phyloP scores from a whole-genome alignment of 345 rosid species.

The Excoecaria cochinchinensis region DNA sequence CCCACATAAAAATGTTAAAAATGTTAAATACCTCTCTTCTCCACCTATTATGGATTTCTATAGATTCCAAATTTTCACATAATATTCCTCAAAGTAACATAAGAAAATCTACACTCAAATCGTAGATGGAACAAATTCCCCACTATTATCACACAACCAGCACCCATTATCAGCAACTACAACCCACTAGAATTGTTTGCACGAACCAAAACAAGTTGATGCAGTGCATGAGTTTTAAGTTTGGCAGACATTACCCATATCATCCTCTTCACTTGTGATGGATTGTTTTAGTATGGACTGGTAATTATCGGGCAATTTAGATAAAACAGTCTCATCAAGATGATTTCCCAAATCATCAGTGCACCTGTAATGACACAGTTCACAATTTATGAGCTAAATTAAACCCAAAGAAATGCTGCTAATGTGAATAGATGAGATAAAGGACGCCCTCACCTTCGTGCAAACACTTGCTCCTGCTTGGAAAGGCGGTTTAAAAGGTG shows the following conservation, averaged over 20 bases:
- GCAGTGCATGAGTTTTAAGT: background rate
- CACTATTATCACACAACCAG: too few species aligned
- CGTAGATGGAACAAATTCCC: too few species aligned
- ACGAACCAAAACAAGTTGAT: background rate
- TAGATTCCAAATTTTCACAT: too few species aligned
- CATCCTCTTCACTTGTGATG: conserved; percentile 69
- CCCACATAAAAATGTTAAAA: background rate
- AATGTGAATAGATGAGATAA: background rate
- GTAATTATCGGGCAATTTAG: conserved; percentile 75
- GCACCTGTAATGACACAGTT: conserved; percentile 39
- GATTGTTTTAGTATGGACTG: conserved; percentile 74
- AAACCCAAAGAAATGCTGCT: background rate
- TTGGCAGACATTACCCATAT: conserved; percentile 58
- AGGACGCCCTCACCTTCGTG: conserved; percentile 48
- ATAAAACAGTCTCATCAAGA: conserved; percentile 48
- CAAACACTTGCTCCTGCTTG: conserved; percentile 55
- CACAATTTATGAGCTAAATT: background rate
- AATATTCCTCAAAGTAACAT: too few species aligned
- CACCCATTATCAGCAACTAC: too few species aligned
- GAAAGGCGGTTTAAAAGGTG: conserved; percentile 53
- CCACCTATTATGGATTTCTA: too few species aligned
- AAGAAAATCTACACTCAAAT: too few species aligned
- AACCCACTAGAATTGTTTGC: too few species aligned
- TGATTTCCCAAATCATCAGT: conserved; percentile 24
- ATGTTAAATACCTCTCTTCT: too few species aligned